A percentile compares a stretch with the other conserved stretches of the same genome.
These are phyloP conservation scores for Periglandula ipomoeae DNA, from an alignment of 2,329 filamentous ascomycete species.

Conservation along the genomic window DNA sequence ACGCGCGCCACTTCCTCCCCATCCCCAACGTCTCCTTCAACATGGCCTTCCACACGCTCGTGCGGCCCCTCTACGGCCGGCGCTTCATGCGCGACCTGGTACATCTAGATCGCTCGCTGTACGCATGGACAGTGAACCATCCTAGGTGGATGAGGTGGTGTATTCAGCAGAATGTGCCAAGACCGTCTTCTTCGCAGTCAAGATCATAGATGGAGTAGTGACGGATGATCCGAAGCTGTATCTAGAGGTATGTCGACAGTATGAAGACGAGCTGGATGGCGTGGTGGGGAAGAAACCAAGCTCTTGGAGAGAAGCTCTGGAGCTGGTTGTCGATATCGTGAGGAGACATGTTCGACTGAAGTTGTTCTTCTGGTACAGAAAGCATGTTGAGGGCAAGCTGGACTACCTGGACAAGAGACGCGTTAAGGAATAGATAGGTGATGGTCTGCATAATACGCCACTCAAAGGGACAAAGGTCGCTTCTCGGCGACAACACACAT, in stretches of 20 bases:
- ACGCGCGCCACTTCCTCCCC: constrained; percentile 61
- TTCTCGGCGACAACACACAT: too few species aligned
- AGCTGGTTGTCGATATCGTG: constrained; percentile 12
- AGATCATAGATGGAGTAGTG: constrained; percentile 65
- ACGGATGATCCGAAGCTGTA: constrained; percentile 73
- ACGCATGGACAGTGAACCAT: constrained; percentile 83
- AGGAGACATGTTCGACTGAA: constrained; percentile 14
- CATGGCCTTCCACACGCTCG: constrained; percentile 59
- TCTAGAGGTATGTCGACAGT: constrained; percentile 45
- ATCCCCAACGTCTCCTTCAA: constrained; percentile 67
- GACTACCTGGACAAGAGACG: constrained; percentile 18
- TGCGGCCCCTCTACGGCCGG: constrained; percentile 54
- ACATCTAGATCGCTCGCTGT: constrained; percentile 45
- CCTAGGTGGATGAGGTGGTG: constrained; percentile 74
- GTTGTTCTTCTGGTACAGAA: constrained; percentile 16
- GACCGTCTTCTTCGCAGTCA: neutral
- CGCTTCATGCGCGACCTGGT: constrained; percentile 55
- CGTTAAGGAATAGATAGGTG: neutral
- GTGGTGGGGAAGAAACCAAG: constrained; percentile 4
- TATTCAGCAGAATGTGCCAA: constrained; percentile 33
- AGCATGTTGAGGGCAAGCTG: constrained; percentile 17
- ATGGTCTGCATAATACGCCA: neutral
- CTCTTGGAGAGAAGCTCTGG: constrained; percentile 10
- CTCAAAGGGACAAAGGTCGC: too few species aligned
- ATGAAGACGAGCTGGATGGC: constrained; percentile 25